Percentiles rank a stretch among this genome's conserved stretches.
Conservation (phyloP, 2,329 filamentous ascomycete species). For the Chaetomium sp. region DNA sequence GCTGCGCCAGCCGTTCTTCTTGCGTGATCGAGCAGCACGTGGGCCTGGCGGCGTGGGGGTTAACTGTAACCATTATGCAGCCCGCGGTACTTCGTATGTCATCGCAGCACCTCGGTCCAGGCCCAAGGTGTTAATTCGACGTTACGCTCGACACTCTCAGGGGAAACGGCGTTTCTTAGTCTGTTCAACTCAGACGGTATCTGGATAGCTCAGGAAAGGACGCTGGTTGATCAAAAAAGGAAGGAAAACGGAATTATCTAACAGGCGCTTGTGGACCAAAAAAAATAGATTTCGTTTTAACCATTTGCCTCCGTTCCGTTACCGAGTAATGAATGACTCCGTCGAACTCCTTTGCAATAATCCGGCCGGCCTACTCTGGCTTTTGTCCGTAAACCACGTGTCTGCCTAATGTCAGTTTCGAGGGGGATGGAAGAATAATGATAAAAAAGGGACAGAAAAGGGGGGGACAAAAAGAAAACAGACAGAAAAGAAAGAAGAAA, state of each 20-base stretch:
- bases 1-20: not conserved
- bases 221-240: not conserved
- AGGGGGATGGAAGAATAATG: not conserved
- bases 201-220: not conserved
- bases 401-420: not conserved
- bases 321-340: too few relatives aligned
- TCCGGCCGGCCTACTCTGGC: not conserved
- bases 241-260: not conserved
- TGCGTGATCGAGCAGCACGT: not conserved
- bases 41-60: slow-evolving; percentile 3
- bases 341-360: too few relatives aligned
- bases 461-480: not conserved
- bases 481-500: not conserved
- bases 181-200: slow-evolving; percentile 9
- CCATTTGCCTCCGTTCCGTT: not conserved
- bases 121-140: not conserved
- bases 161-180: not conserved
- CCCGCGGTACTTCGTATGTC: slow-evolving; percentile 2
- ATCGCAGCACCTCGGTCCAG: not conserved
- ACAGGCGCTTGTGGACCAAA: not conserved
- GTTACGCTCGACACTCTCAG: not conserved
- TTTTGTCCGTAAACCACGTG: slow-evolving; percentile 5
- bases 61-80: not conserved
- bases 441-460: not conserved
- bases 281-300: slow-evolving; percentile 1